Evolutionary conservation across 139 green algal species (phyloP).

Genomic region (Ettlia oleoabundans): DNA sequence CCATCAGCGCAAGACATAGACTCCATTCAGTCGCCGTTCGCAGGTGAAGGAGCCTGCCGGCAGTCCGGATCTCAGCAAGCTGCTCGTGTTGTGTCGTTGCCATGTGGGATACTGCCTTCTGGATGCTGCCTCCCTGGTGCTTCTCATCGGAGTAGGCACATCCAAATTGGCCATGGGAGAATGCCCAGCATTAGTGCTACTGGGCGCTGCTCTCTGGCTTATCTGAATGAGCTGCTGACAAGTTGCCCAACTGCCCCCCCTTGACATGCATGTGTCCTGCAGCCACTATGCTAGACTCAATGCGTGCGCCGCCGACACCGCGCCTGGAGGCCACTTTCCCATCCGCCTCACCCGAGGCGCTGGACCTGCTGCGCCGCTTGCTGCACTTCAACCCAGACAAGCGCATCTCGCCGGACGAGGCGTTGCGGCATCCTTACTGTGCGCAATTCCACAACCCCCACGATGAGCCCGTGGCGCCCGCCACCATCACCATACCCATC

Average conservation of each 20-base stretch:
- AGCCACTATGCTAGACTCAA: constrained; percentile 91
- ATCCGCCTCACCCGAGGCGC: constrained; percentile 72
- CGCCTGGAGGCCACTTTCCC: constrained; percentile 82
- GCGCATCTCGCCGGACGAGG: constrained; percentile 85
- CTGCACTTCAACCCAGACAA: constrained; percentile 88
- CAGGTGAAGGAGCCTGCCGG: background rate
- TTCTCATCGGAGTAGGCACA: too few relatives aligned
- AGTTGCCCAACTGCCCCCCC: background rate
- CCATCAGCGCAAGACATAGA: constrained; percentile 81
- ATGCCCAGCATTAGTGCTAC: too few relatives aligned
- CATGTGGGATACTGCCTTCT: background rate
- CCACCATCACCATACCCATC: constrained; percentile 89
- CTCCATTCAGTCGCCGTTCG: constrained; percentile 89
- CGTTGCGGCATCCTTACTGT: constrained; percentile 94
- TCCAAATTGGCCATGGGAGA: too few relatives aligned
- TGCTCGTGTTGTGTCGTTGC: background rate
- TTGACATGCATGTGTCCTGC: constrained; percentile 22
- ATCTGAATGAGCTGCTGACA: too few relatives aligned
- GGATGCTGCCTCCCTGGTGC: background rate
- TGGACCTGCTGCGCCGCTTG: constrained; percentile 85
- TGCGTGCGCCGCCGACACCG: constrained; percentile 63
- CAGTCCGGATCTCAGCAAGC: too few relatives aligned
- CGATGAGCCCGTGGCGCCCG: constrained; percentile 80
- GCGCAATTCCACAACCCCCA: constrained; percentile 91
- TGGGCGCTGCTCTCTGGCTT: too few relatives aligned